Evolutionary conservation across 2,329 filamentous ascomycete species (phyloP).

Genomic region (Onygenales sp.): DNA sequence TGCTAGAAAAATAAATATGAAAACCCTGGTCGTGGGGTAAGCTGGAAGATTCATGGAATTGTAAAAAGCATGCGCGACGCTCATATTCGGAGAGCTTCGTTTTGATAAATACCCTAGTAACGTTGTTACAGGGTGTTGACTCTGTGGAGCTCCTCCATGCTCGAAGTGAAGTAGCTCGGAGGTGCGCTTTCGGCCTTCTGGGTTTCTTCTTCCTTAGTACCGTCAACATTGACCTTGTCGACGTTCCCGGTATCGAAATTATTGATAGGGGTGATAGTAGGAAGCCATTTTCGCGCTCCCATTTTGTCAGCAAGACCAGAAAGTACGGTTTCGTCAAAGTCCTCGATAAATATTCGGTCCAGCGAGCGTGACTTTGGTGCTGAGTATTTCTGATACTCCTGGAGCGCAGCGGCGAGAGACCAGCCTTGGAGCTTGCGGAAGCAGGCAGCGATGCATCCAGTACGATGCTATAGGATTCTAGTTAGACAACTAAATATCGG

Average conservation of each 20-base stretch:
- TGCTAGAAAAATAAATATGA: too few species aligned
- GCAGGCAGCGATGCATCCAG: constrained; percentile 76
- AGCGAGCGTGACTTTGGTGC: constrained; percentile 38
- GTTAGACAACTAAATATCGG: not conserved
- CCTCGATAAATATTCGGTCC: constrained; percentile 20
- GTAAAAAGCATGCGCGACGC: too few species aligned
- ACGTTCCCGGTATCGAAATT: not conserved
- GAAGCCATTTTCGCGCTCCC: constrained; percentile 12
- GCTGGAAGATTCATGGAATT: too few species aligned
- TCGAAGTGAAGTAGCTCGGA: not conserved
- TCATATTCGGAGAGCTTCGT: too few species aligned
- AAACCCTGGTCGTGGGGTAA: too few species aligned
- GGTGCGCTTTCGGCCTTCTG: constrained; percentile 5
- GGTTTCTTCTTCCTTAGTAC: not conserved
- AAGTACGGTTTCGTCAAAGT: constrained; percentile 17
- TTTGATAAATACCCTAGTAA: too few species aligned
- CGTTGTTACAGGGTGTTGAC: not conserved
- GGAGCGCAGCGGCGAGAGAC: constrained; percentile 51
- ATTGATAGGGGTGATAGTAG: constrained; percentile 1
- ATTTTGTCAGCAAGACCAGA: constrained; percentile 11
- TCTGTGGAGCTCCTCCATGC: constrained; percentile 1
- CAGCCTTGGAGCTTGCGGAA: constrained; percentile 66
- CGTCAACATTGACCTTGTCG: not conserved
- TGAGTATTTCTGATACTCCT: constrained; percentile 63
- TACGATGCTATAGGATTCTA: constrained; percentile 55